Percentiles rank a stretch among this genome's conserved stretches.
Evolutionary conservation across 1,139 yeast species (phyloP).

Genomic region (Candida mesenterica): DNA sequence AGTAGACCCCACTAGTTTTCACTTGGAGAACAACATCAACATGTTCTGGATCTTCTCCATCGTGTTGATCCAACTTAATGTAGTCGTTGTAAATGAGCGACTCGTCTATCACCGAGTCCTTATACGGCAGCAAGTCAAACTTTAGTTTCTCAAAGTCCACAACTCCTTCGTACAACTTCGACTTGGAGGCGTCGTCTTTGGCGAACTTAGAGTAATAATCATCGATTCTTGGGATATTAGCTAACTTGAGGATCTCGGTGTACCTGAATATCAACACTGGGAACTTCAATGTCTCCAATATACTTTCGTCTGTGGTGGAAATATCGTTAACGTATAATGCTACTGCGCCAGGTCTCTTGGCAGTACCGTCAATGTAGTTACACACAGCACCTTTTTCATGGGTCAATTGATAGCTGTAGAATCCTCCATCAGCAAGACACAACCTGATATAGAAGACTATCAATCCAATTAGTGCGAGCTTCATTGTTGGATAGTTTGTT

Average conservation of each 20-base stretch:
- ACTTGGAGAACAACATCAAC: constrained; percentile 16
- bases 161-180: constrained; percentile 12
- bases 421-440: constrained; percentile 3
- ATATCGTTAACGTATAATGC: constrained; percentile 5
- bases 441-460: no score
- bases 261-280: constrained; percentile 29
- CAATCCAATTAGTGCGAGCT: not conserved
- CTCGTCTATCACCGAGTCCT: constrained; percentile 7
- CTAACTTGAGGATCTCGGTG: constrained; percentile 23
- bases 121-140: constrained; percentile 6
- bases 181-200: constrained; percentile 9
- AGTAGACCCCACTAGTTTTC: constrained; percentile 30
- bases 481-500: not conserved
- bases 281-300: constrained; percentile 12
- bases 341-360: constrained; percentile 6
- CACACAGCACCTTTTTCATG: constrained; percentile 8
- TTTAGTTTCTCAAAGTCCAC: constrained; percentile 11
- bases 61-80: constrained; percentile 7
- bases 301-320: constrained; percentile 3
- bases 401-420: constrained; percentile 3
- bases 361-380: constrained; percentile 7
- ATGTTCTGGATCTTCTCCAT: constrained; percentile 7
- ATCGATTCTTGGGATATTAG: constrained; percentile 21
- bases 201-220: constrained; percentile 13
- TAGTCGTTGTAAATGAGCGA: constrained; percentile 11